Evolutionary conservation across 257 asterid species (phyloP), one percentile per base, ranked within the genome.

Genomic region (Pogostemon cablin): DNA sequence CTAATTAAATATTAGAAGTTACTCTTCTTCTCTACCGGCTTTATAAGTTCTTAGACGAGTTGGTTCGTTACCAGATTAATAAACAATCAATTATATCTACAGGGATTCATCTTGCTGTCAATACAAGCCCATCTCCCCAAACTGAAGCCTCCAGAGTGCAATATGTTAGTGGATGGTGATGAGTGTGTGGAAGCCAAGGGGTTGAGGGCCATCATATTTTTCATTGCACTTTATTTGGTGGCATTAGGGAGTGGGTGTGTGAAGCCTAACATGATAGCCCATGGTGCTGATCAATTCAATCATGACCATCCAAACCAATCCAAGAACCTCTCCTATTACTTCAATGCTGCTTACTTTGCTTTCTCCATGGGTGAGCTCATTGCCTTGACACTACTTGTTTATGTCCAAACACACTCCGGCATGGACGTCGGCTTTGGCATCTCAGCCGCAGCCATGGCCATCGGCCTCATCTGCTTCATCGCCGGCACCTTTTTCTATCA

Each of bases 161-260:
- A 82, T 77, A 80, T 86, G 83, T 1, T 82, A 3, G 32, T 25
- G 32, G 32, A 25, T 25, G 52, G 83, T 4, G 78, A 65, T 1
- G 25, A 53, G 0, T 87, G 97, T 70, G 86, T 7, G 46, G 95
- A 93, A 65, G 99, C 97, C 35, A 77, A 75, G 46, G 97, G 99
- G 2, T 71, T 87, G 42, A 75, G 87, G 57, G 82, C 92, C 35
- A 47, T 87, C 1, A 85, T 91, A 67, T 93, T 93, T 9, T 91
- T 83, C 72, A 72, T 84, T 76, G 97, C 99, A 4, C 88, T 93
- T 0, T 93, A 91, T 66, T 69, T 91, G 82, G 97, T 91, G 69
- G 99, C 99, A 9, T 46, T 93, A 38, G 99, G 99, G 71, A 93
- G 99, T 78, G 99, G 97, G 0, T 91, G 99, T 75, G 95, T 89